Conservation (phyloP, 495 filamentous ascomycete genomes). For the Penicillium samsonianum region DNA sequence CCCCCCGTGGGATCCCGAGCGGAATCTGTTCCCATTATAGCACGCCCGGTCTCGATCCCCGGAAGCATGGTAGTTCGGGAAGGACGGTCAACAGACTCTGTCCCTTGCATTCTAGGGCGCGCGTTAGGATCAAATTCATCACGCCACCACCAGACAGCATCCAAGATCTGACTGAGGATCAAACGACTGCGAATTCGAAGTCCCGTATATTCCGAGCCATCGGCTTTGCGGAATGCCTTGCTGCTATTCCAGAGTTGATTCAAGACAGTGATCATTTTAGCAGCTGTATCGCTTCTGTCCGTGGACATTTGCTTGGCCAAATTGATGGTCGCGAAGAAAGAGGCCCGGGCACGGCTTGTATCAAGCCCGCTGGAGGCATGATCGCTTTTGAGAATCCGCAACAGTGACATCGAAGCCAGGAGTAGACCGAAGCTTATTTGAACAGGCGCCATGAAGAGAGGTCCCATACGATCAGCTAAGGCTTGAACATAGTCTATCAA, state of each 20-base stretch:
- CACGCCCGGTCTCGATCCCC: slow-evolving; percentile 2
- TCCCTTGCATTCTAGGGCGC: slow-evolving; percentile 14
- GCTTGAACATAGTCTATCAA: slow-evolving; percentile 37
- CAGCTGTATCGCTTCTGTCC: slow-evolving; percentile 39
- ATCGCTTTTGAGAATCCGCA: slow-evolving; percentile 44
- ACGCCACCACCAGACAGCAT: slow-evolving; percentile 53
- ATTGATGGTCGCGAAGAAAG: slow-evolving; percentile 41
- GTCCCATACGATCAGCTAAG: slow-evolving; percentile 23
- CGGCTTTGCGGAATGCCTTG: slow-evolving; percentile 45
- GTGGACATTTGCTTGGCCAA: slow-evolving; percentile 41
- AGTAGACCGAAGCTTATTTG: slow-evolving; percentile 37
- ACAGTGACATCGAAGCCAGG: slow-evolving; percentile 36
- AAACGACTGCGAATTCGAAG: slow-evolving; percentile 48
- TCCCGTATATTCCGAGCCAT: slow-evolving; percentile 40
- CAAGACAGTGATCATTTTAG: slow-evolving; percentile 36
- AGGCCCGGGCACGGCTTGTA: slow-evolving; percentile 31
- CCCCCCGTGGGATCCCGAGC: slow-evolving; percentile 17
- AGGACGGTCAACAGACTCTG: slow-evolving; percentile 22
- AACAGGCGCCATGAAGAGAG: slow-evolving; percentile 32
- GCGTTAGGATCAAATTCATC: slow-evolving; percentile 46
- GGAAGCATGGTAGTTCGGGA: slow-evolving; percentile 7
- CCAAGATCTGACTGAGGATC: slow-evolving; percentile 43
- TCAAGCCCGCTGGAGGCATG: slow-evolving; percentile 32
- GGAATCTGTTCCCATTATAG: slow-evolving; percentile 18
- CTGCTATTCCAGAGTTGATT: slow-evolving; percentile 49